phyloP scores from a whole-genome alignment of 1,139 yeast species.

The Groenewaldozyma auringiensis region DNA sequence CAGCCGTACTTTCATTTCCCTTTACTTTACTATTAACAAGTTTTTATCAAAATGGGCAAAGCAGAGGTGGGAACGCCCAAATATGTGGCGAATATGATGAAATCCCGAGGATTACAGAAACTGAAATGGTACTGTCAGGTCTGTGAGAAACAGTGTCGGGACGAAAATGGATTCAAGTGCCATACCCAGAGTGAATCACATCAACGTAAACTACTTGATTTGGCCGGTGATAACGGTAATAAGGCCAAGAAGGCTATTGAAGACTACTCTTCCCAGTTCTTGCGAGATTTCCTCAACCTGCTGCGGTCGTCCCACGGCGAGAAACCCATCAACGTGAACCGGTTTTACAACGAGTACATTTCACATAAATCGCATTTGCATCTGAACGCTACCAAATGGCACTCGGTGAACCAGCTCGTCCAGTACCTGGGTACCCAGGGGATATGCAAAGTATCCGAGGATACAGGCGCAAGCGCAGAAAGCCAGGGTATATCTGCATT shows the following conservation, averaged over 20 bases:
- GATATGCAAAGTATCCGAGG: constrained; percentile 45
- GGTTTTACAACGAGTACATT: constrained; percentile 78
- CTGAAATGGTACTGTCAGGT: constrained; percentile 85
- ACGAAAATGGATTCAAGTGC: constrained; percentile 88
- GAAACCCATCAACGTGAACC: constrained; percentile 69
- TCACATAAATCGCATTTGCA: constrained; percentile 77
- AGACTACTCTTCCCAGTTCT: constrained; percentile 54
- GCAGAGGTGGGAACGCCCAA: constrained; percentile 84
- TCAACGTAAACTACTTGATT: constrained; percentile 42
- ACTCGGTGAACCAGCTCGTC: constrained; percentile 63
- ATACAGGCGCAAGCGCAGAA: constrained; percentile 12
- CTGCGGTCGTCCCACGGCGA: constrained; percentile 71
- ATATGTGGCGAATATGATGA: constrained; percentile 66
- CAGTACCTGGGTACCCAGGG: constrained; percentile 54
- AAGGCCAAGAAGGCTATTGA: constrained; percentile 45
- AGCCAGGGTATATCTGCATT: constrained; percentile 25
- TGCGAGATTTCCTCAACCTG: constrained; percentile 55
- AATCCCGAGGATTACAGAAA: constrained; percentile 78
- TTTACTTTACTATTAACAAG: no score
- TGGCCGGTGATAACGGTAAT: constrained; percentile 26
- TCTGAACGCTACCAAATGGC: constrained; percentile 83
- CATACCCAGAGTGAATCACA: constrained; percentile 79
- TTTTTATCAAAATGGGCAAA: constrained; percentile 38
- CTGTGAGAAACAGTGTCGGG: constrained; percentile 89
- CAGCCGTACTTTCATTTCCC: no score